Evolutionary conservation across 2,329 filamentous ascomycete species (phyloP), one percentile per base, ranked within the genome.

Genomic region (Septoria petroselini): DNA sequence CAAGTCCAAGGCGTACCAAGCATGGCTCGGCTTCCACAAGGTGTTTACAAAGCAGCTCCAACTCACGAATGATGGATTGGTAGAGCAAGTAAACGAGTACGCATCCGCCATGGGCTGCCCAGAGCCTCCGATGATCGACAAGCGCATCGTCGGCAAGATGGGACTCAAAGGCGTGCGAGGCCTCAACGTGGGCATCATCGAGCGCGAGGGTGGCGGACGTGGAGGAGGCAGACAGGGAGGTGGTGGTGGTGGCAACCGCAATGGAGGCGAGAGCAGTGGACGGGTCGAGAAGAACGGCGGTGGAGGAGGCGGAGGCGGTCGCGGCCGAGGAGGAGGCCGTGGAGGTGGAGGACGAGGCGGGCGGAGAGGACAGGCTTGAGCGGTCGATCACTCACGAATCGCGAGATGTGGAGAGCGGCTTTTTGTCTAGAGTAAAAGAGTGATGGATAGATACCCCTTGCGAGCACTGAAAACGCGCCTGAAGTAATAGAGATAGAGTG

Each of bases 21-120:
- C 72, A 1, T 76, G 68, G 63, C 65, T 76, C 9, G 73, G 73
- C 18, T 76, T 74, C 64, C 69, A 73, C 65, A 73, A 73, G 59
- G 66, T 67, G 0, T 73, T 70, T 52, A 58, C 69, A 40, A 73
- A 73, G 63, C 69, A 73, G 49, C 58, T 75, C 30, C 67, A 66
- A 37, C 54, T 73, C 8, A 64, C 65, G 17, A 65, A 69, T 1
- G 60, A 63, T 12, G 67, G 68, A 2, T 61, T 76, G 9, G 73
- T 76, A 3, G 61, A 62, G 27, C 52, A 70, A 35, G 72, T 71
- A 8, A 76, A 76, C 52, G 68, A 70, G 18, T 72, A 73, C 42
- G 69, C 73, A 14, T 54, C 44, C 3, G 66, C 68, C 1, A 72
- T 76, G 68, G 70, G 69, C 1, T 73, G 71, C 57, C 68, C 70